Conservation (phyloP, 1,284 basidiomycete genomes). For the Ustilago vetiveriae region DNA sequence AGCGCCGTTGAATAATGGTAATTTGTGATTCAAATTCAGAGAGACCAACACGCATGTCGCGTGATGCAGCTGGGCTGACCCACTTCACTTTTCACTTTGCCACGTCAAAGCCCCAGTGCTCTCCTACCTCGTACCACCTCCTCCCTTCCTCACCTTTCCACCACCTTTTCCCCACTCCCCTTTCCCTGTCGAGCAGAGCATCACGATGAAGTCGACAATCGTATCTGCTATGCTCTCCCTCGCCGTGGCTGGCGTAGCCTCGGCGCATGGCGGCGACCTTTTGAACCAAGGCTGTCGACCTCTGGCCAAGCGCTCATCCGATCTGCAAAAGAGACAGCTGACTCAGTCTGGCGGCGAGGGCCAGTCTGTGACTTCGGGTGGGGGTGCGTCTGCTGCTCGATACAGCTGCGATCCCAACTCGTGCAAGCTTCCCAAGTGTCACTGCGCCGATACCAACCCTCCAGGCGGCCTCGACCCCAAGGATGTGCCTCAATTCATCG, state of each 20-base stretch:
- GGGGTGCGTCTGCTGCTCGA: slow-evolving; percentile 54
- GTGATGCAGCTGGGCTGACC: too few species aligned
- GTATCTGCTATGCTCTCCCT: slow-evolving; percentile 26
- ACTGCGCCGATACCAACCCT: slow-evolving; percentile 59
- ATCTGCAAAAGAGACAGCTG: slow-evolving; percentile 30
- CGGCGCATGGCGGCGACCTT: slow-evolving; percentile 33
- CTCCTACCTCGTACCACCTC: too few species aligned
- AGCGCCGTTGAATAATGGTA: too few species aligned
- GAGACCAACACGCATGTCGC: too few species aligned
- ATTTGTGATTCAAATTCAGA: too few species aligned
- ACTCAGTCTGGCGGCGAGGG: slow-evolving; percentile 48
- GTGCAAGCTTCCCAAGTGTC: slow-evolving; percentile 58
- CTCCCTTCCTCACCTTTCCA: too few species aligned
- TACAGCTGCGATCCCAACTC: slow-evolving; percentile 57
- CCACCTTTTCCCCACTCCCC: too few species aligned
- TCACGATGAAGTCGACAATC: slow-evolving; percentile 23
- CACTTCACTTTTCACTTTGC: too few species aligned
- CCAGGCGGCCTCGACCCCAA: slow-evolving; percentile 57
- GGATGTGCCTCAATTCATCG: slow-evolving; percentile 59
- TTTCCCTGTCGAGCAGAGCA: too few species aligned
- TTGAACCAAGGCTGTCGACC: slow-evolving; percentile 45
- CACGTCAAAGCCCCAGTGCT: too few species aligned
- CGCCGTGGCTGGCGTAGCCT: slow-evolving; percentile 25
- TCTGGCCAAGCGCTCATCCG: slow-evolving; percentile 25
- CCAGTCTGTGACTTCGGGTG: slow-evolving; percentile 21